Conservation (phyloP, 148 eudicot genomes). For the Rhododendron williamsianum region DNA sequence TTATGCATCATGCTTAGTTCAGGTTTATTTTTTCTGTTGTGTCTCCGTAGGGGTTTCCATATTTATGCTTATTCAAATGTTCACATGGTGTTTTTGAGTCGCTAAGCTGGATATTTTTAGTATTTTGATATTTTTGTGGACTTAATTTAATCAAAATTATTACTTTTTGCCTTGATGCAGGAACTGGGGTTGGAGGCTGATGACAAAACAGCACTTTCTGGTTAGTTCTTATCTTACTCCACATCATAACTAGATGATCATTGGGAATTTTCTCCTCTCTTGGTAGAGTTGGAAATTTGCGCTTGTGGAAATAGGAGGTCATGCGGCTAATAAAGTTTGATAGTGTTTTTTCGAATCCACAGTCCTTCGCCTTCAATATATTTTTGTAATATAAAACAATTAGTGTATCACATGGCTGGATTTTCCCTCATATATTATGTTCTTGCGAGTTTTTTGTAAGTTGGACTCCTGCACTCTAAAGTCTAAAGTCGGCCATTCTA, state of each 20-base stretch:
- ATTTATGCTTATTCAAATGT: not conserved
- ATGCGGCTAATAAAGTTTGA: not conserved
- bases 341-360: not conserved
- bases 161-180: slow-evolving; percentile 30
- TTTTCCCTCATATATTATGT: not conserved
- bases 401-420: not conserved
- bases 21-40: not conserved
- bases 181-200: slow-evolving; percentile 95
- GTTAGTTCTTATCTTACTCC: slow-evolving; percentile 36
- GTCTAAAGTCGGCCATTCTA: not conserved
- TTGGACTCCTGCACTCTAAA: not conserved
- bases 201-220: slow-evolving; percentile 93
- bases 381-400: not conserved
- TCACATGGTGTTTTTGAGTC: not conserved
- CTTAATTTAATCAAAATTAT: not conserved
- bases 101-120: not conserved
- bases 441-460: not conserved
- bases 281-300: not conserved
- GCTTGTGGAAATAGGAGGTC: not conserved
- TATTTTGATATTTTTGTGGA: not conserved
- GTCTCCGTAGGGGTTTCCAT: too few relatives aligned
- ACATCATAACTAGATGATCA: not conserved
- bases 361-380: not conserved
- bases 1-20: not conserved
- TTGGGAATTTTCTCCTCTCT: not conserved